Percentiles rank a stretch among this genome's conserved stretches.
phyloP scores from a whole-genome alignment of 1,284 basidiomycete genomes.

The Pseudozyma tsukubaensis region DNA sequence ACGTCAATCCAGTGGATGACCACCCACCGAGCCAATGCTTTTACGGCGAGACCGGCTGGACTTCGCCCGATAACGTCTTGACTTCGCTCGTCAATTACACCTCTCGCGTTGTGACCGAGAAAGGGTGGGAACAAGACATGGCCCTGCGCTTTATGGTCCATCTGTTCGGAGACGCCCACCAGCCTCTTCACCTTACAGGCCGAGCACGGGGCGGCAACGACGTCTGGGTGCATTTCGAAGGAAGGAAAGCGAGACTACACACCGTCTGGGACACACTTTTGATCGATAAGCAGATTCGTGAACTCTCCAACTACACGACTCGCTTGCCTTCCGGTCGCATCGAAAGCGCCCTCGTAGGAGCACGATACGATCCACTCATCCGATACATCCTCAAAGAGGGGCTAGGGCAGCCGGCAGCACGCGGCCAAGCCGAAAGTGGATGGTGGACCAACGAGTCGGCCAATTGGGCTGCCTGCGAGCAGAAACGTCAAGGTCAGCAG shows the following conservation, averaged over 20 bases:
- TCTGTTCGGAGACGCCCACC: constrained; percentile 89
- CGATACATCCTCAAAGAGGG: constrained; percentile 88
- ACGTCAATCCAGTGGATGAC: constrained; percentile 80
- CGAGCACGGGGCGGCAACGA: constrained; percentile 86
- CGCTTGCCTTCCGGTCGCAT: constrained; percentile 76
- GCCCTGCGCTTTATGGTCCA: constrained; percentile 90
- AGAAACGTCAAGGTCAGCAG: not conserved
- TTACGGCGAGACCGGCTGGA: constrained; percentile 84
- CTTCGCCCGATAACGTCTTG: constrained; percentile 60
- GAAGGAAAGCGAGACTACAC: constrained; percentile 74
- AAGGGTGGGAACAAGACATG: constrained; percentile 69
- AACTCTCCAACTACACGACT: constrained; percentile 79
- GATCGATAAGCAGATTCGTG: constrained; percentile 82
- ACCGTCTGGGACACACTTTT: constrained; percentile 85
- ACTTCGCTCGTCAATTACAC: constrained; percentile 62
- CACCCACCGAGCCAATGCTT: constrained; percentile 79
- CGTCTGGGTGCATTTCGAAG: constrained; percentile 68
- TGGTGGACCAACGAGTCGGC: constrained; percentile 52
- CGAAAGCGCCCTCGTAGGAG: constrained; percentile 79
- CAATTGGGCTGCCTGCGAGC: constrained; percentile 62
- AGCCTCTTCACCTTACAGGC: constrained; percentile 88
- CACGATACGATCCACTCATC: constrained; percentile 88
- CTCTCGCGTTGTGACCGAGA: constrained; percentile 36
- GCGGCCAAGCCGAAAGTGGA: constrained; percentile 1
- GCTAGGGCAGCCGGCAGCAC: constrained; percentile 56